A percentile compares a stretch with the other conserved stretches of the same genome.
Conservation (phyloP, 2,329 filamentous ascomycete genomes). For the Sclerotinia nivalis region DNA sequence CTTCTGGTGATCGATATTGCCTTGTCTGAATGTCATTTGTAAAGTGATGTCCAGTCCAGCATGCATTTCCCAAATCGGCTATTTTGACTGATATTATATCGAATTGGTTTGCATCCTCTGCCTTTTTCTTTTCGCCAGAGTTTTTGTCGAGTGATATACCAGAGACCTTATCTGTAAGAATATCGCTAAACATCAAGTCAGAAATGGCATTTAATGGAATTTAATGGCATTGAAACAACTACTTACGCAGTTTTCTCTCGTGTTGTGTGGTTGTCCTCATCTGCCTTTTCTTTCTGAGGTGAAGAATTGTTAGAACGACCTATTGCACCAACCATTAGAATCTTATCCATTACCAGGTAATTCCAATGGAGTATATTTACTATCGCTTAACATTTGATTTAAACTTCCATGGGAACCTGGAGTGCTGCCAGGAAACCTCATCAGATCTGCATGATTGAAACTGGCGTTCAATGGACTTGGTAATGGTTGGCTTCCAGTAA, state of each 20-base stretch:
- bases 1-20: conserved; percentile 95
- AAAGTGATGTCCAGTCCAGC: conserved; percentile 98
- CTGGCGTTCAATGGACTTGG: conserved; percentile 91
- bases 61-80: conserved; percentile 95
- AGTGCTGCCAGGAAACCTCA: conserved; percentile 56
- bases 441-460: conserved; percentile 77
- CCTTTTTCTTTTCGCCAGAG: conserved; percentile 62
- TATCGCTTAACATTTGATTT: conserved; percentile 80
- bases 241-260: conserved; percentile 92
- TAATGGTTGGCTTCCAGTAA: conserved; percentile 94
- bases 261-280: conserved; percentile 72
- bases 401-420: conserved; percentile 72
- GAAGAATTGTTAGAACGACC: conserved; percentile 46
- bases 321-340: conserved; percentile 57
- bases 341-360: conserved; percentile 42
- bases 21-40: conserved; percentile 98
- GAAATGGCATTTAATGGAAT: conserved; percentile 13
- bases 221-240: conserved; percentile 1
- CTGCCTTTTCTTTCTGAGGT: conserved; percentile 51
- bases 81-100: conserved; percentile 92
- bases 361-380: conserved; percentile 54
- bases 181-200: conserved; percentile 59
- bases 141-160: conserved; percentile 88
- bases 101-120: conserved; percentile 51
- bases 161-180: conserved; percentile 89